Evolutionary conservation across 345 rosid species (phyloP).

Genomic region (Firmiana major): DNA sequence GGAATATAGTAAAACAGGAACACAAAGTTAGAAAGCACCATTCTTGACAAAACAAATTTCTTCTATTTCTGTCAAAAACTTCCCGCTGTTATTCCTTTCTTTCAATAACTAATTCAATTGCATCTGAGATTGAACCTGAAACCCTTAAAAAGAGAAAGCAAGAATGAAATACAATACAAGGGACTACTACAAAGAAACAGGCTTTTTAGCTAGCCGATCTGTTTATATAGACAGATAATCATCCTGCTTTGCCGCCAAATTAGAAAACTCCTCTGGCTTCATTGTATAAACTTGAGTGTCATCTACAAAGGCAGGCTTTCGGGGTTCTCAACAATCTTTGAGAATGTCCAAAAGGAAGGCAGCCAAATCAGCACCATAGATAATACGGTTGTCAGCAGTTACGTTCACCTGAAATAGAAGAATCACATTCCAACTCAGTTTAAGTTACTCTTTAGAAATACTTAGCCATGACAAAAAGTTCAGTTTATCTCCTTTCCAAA

Average conservation of each 20-base stretch:
- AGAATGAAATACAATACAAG: slow-evolving; percentile 21
- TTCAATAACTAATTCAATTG: slow-evolving; percentile 2
- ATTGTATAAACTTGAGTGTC: slow-evolving; percentile 1
- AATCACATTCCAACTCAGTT: slow-evolving; percentile 5
- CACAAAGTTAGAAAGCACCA: neutral
- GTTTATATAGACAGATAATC: slow-evolving; percentile 12
- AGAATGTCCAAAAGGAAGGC: slow-evolving; percentile 83
- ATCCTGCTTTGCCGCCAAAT: slow-evolving; percentile 8
- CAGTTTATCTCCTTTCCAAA: neutral
- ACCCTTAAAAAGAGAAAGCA: neutral
- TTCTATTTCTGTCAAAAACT: slow-evolving; percentile 12
- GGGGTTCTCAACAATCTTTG: slow-evolving; percentile 83
- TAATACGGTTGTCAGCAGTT: slow-evolving; percentile 89
- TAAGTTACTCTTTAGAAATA: neutral
- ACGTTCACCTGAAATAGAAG: slow-evolving; percentile 70
- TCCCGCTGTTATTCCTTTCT: slow-evolving; percentile 18
- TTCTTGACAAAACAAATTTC: neutral
- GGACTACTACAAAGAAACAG: slow-evolving; percentile 8
- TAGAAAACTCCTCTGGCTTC: slow-evolving; percentile 2
- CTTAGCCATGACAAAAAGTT: neutral
- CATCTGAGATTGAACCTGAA: slow-evolving; percentile 3
- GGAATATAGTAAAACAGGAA: neutral
- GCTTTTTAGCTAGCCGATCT: slow-evolving; percentile 15
- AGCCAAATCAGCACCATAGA: slow-evolving; percentile 95
- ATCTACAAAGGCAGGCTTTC: slow-evolving; percentile 74